phyloP scores from a whole-genome alignment of 345 rosid genomes.

The Camelina sativa region DNA sequence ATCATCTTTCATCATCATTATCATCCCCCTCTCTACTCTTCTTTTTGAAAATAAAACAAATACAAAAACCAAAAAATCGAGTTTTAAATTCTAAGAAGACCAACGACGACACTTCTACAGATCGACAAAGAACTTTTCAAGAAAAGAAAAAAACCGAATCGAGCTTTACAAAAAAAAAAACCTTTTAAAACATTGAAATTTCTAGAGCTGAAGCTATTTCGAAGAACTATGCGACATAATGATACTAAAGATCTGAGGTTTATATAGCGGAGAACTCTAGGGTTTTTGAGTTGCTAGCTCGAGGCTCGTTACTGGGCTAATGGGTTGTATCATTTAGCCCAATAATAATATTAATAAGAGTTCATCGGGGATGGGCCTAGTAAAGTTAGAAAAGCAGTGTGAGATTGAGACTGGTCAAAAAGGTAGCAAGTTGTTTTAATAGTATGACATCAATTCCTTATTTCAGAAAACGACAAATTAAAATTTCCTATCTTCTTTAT shows the following conservation, averaged over 20 bases:
- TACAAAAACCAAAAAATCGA: not conserved
- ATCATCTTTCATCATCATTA: conserved; percentile 42
- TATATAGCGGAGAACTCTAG: conserved; percentile 32
- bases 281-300: conserved; percentile 27
- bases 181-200: too few relatives aligned
- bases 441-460: too few relatives aligned
- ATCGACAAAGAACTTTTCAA: not conserved
- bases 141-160: too few relatives aligned
- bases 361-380: not conserved
- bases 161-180: too few relatives aligned
- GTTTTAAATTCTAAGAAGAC: not conserved
- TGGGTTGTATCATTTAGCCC: conserved; percentile 30
- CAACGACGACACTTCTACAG: not conserved
- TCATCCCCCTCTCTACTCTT: conserved; percentile 27
- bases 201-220: not conserved
- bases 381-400: conserved; percentile 1
- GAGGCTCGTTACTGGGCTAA: conserved; percentile 1
- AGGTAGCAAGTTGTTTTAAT: not conserved
- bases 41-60: too few relatives aligned
- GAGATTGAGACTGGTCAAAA: not conserved
- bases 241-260: not conserved
- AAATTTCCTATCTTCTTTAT: too few relatives aligned
- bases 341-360: not conserved
- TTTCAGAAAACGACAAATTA: too few relatives aligned
- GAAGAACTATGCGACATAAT: not conserved